Evolutionary conservation across 352 stramenopile species (phyloP).

Genomic region (Phytophthora nicotianae): DNA sequence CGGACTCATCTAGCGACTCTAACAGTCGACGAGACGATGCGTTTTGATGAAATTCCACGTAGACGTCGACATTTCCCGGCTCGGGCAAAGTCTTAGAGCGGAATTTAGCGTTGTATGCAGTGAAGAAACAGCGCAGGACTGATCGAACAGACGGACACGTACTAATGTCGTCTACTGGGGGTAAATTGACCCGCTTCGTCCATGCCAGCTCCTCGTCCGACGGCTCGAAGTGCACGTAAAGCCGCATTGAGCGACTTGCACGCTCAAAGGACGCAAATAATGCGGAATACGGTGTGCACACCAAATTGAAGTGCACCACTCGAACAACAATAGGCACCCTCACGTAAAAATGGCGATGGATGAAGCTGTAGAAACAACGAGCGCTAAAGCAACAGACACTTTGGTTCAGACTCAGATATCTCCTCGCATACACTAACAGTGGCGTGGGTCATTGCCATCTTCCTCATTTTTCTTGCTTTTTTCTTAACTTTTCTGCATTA

Average conservation of each 20-base stretch:
- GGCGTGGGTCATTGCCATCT: conserved; percentile 3
- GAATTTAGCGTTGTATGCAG: conserved; percentile 53
- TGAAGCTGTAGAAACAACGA: neutral
- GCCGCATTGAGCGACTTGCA: conserved; percentile 28
- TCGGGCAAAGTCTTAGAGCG: conserved; percentile 23
- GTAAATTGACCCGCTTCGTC: conserved; percentile 62
- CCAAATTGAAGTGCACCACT: conserved; percentile 10
- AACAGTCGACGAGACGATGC: conserved; percentile 24
- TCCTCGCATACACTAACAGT: neutral
- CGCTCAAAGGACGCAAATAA: conserved; percentile 5
- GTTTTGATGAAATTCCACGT: conserved; percentile 46
- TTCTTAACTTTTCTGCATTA: conserved; percentile 30
- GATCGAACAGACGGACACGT: conserved; percentile 40
- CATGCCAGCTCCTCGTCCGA: conserved; percentile 33
- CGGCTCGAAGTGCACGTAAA: conserved; percentile 78
- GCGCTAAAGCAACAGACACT: neutral
- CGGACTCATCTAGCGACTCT: conserved; percentile 24
- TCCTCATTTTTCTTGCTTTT: conserved; percentile 32
- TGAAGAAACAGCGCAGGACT: conserved; percentile 46
- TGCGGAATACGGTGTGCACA: conserved; percentile 12
- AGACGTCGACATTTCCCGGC: conserved; percentile 42
- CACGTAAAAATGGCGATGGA: neutral
- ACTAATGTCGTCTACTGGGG: conserved; percentile 8
- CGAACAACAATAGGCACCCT: neutral
- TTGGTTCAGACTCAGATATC: neutral